A percentile compares a stretch with the other conserved stretches of the same genome.
Conservation (phyloP, 768 basidiomycete genomes). For the Auriscalpium orientale region DNA sequence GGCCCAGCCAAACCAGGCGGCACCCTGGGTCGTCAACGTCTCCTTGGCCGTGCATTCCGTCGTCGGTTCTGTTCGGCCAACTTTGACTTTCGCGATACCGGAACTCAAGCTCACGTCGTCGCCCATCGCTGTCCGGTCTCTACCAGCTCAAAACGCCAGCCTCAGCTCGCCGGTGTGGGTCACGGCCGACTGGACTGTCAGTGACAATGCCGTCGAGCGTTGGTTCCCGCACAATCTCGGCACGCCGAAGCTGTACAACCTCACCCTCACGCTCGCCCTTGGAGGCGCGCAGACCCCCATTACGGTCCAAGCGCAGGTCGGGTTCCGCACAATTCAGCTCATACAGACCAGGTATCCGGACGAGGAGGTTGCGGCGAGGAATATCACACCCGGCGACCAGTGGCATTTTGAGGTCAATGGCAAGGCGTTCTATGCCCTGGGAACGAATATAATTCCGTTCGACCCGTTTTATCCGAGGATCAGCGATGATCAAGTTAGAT, state of each 20-base stretch:
- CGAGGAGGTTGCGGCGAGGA: constrained; percentile 34
- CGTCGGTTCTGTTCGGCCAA: constrained; percentile 25
- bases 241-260: constrained; percentile 45
- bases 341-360: constrained; percentile 40
- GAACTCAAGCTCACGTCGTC: constrained; percentile 37
- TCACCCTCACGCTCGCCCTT: constrained; percentile 34
- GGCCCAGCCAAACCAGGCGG: constrained; percentile 31
- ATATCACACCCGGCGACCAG: constrained; percentile 52
- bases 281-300: constrained; percentile 7
- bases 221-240: constrained; percentile 55
- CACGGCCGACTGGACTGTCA: constrained; percentile 37
- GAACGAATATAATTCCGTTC: constrained; percentile 55
- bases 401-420: constrained; percentile 58
- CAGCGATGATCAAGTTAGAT: constrained; percentile 41
- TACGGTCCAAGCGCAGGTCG: constrained; percentile 38
- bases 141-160: constrained; percentile 9
- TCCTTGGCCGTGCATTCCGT: constrained; percentile 43
- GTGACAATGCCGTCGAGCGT: constrained; percentile 37
- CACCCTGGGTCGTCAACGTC: constrained; percentile 50
- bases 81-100: constrained; percentile 36
- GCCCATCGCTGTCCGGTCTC: constrained; percentile 21
- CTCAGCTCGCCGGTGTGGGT: constrained; percentile 31
- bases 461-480: constrained; percentile 52
- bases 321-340: constrained; percentile 53
- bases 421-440: constrained; percentile 44